Evolutionary conservation across 441 rosid species (phyloP).

Genomic region (Erodium texanum): DNA sequence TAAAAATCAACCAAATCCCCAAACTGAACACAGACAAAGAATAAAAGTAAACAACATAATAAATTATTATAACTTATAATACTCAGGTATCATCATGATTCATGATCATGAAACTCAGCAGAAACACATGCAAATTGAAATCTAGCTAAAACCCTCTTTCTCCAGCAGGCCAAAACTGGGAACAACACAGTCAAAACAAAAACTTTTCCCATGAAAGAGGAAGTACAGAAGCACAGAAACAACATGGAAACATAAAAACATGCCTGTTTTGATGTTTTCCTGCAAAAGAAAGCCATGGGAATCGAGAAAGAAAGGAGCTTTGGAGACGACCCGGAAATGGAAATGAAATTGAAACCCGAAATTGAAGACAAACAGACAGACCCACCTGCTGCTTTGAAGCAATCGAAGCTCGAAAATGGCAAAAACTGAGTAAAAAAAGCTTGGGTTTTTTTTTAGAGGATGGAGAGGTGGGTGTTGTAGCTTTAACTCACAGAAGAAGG

Average conservation of each 20-base stretch:
- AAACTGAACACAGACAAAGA: neutral
- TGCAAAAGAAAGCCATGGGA: slow-evolving; percentile 2
- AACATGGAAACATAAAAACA: neutral
- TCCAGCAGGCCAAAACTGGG: neutral
- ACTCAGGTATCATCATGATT: neutral
- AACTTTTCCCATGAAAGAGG: slow-evolving; percentile 5
- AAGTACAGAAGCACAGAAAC: neutral
- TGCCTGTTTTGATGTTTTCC: slow-evolving; percentile 2
- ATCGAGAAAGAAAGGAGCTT: neutral
- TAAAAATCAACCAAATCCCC: neutral
- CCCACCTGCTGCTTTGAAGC: slow-evolving; percentile 5
- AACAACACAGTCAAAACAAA: neutral
- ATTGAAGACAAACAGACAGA: slow-evolving; percentile 1
- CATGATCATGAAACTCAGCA: neutral
- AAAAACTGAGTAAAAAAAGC: neutral
- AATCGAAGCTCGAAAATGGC: neutral
- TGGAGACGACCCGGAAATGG: neutral
- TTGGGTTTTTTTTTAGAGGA: neutral
- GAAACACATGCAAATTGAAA: neutral
- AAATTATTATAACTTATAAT: neutral
- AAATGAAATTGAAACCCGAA: neutral
- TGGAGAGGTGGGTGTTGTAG: neutral
- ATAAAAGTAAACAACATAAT: neutral
- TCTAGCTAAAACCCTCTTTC: neutral
- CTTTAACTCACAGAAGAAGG: neutral